Base-by-base conservation (phyloP, 2,329 filamentous ascomycete genomes). In the Sclerotinia borealis region DNA sequence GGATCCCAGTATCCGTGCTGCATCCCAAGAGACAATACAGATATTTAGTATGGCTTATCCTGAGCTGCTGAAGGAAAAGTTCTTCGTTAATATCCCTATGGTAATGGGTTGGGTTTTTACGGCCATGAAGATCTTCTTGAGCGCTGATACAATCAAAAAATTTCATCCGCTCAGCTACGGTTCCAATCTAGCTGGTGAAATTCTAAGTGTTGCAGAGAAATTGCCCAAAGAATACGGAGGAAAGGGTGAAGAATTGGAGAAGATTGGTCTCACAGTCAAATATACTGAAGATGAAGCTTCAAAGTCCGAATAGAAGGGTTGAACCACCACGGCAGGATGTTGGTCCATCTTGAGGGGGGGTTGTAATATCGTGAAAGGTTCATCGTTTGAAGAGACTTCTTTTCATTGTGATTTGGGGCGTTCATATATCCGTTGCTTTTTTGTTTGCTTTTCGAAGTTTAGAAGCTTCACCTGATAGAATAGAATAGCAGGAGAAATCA, bases 1-100 rank as follows among this genome's bases (percentile, higher is more conserved):
- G 79, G 88, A 93, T 63, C 84, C 90, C 0, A 80, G 83, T 63
- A 87, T 95, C 76, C 92, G 90, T 76, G 82, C 86, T 4, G 90
- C 91, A 19, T 89, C 86, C 68, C 87, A 86, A 72, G 86, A 93
- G 78, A 93, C 91, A 51, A 96, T 97, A 75, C 83, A 89, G 66
- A 82, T 90, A 59, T 92, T 97, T 75, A 85, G 87, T 59, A 86
- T 85, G 69, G 90, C 90, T 69, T 97, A 97, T 78, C 93, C 93
- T 0, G 93, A 97, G 79, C 85, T 96, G 11, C 83, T 97, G 55
- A 86, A 85, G 71, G 85, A 93, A 79, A 97, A 97, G 81, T 97
- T 93, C 82, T 97, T 97, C 74, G 90, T 97, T 78, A 97, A 97
- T 72, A 91, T 97, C 7, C 93, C 93, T 0, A 77, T 87, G 63